phyloP scores from a whole-genome alignment of 345 rosid species.

The Salix arbutifolia region DNA sequence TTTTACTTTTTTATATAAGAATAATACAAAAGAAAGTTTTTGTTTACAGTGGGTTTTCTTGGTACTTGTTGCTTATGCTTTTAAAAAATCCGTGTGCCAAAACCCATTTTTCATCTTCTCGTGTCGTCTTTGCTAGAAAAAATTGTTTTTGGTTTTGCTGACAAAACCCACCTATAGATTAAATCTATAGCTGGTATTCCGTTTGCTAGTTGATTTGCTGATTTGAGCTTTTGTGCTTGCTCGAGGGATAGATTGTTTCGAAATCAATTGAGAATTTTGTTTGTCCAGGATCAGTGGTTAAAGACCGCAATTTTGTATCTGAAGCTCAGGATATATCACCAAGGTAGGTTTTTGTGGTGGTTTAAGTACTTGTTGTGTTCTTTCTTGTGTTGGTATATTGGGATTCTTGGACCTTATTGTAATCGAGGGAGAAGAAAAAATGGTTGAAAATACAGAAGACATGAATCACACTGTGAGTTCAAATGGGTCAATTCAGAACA shows the following conservation, averaged over 20 bases:
- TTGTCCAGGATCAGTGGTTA: constrained; percentile 9
- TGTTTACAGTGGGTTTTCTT: background rate
- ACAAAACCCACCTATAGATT: background rate
- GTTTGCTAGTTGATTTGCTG: constrained; percentile 5
- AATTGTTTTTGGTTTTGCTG: constrained; percentile 10
- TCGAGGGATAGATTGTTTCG: background rate
- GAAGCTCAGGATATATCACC: constrained; percentile 7
- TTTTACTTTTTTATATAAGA: too few species aligned
- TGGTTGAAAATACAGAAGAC: constrained; percentile 44
- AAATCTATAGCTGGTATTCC: constrained; percentile 7
- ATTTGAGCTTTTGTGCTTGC: constrained; percentile 4
- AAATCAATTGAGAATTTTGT: background rate
- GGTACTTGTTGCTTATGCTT: background rate
- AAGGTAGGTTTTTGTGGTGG: background rate
- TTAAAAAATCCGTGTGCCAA: constrained; percentile 7
- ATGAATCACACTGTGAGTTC: constrained; percentile 23
- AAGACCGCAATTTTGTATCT: background rate
- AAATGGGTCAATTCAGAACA: constrained; percentile 34
- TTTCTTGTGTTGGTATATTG: background rate
- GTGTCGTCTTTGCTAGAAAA: background rate
- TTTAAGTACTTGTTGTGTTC: background rate
- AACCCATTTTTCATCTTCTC: background rate
- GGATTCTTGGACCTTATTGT: background rate
- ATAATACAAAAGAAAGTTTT: too few species aligned
- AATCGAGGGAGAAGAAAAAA: constrained; percentile 18